These are phyloP conservation scores for Nidula niveotomentosa DNA, from an alignment of 1,284 basidiomycete species.

Conservation along the genomic window DNA sequence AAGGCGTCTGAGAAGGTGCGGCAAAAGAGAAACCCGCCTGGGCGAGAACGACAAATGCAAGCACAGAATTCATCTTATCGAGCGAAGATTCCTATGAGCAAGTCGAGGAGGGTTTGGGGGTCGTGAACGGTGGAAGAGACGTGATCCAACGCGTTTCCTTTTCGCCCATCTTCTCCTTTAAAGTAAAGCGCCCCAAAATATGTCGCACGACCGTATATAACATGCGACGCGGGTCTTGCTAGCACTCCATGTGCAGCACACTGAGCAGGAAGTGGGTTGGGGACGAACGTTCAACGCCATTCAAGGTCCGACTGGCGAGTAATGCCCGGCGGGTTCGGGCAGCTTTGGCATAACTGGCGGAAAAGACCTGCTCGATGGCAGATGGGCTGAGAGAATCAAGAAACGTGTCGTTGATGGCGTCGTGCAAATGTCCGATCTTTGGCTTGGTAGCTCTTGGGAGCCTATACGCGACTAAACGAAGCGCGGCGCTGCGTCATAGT, in stretches of 20 bases:
- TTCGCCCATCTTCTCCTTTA: no score
- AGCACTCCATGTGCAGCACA: neutral
- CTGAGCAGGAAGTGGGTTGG: neutral
- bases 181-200: no score
- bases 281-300: neutral
- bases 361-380: no score
- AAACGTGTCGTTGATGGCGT: no score
- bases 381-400: neutral
- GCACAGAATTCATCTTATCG: neutral
- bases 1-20: constrained; percentile 1
- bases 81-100: neutral
- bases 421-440: no score
- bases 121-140: no score
- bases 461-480: neutral
- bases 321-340: neutral
- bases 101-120: no score
- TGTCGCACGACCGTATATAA: no score
- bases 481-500: no score
- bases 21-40: neutral
- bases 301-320: neutral
- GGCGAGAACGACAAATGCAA: neutral
- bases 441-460: neutral
- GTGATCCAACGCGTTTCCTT: no score
- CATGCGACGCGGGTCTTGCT: neutral
- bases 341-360: no score